Conservation (phyloP, 257 asterid genomes). For the Cinchona pubescens region DNA sequence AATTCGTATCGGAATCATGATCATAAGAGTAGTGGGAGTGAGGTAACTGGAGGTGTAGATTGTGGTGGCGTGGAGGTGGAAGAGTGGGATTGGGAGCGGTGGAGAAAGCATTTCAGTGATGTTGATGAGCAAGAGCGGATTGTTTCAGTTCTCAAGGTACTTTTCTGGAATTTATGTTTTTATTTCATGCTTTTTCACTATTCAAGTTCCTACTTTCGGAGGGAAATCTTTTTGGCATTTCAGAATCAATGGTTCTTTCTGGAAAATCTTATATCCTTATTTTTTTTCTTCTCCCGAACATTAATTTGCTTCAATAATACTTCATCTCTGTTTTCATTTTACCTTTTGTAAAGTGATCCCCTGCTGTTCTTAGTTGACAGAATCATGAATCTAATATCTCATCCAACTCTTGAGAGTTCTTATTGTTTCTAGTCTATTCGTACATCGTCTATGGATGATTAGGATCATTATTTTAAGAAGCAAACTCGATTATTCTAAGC, state of each 20-base stretch:
- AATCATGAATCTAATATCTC: neutral
- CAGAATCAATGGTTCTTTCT: neutral
- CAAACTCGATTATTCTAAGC: neutral
- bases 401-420: neutral
- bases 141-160: constrained; percentile 68
- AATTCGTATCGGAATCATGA: constrained; percentile 39
- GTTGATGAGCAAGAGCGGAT: constrained; percentile 82
- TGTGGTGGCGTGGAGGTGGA: constrained; percentile 35
- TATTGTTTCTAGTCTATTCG: neutral
- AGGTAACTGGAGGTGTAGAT: constrained; percentile 2
- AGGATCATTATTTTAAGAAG: neutral
- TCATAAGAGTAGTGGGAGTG: constrained; percentile 23
- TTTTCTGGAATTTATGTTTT: neutral
- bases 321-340: neutral
- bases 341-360: neutral
- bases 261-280: neutral
- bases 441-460: neutral
- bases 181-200: no score
- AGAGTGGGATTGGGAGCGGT: constrained; percentile 96
- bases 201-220: neutral
- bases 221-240: constrained; percentile 2
- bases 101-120: constrained; percentile 72
- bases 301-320: neutral
- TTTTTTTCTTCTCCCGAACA: neutral
- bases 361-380: neutral